A percentile compares a stretch with the other conserved stretches of the same genome.
These are phyloP conservation scores for Fusarium armeniacum DNA, from an alignment of 2,329 filamentous ascomycete genomes.

Conservation along the genomic window DNA sequence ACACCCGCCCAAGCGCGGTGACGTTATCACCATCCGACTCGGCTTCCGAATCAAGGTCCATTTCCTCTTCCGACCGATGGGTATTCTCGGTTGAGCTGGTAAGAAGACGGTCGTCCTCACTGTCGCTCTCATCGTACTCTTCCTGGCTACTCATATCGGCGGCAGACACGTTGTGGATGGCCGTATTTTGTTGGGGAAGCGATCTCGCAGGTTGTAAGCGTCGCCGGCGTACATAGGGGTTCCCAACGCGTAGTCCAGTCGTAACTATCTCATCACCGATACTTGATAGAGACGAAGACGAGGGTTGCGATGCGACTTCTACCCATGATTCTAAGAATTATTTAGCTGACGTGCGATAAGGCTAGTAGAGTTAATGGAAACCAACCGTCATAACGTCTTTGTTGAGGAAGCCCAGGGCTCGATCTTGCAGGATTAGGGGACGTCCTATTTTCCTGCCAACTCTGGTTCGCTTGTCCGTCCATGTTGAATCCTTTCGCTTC, in stretches of 20 bases:
- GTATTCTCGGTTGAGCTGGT: constrained; percentile 71
- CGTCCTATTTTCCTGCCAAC: constrained; percentile 45
- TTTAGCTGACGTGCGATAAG: constrained; percentile 34
- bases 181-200: constrained; percentile 58
- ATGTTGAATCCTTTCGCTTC: constrained; percentile 40
- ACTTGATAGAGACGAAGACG: constrained; percentile 91
- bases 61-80: constrained; percentile 56
- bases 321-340: constrained; percentile 89
- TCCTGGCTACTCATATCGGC: constrained; percentile 83
- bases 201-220: constrained; percentile 57
- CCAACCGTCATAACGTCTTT: constrained; percentile 57
- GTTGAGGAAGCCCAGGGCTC: constrained; percentile 51
- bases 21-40: constrained; percentile 78
- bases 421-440: constrained; percentile 50
- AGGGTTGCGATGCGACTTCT: constrained; percentile 92
- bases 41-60: constrained; percentile 62
- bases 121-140: constrained; percentile 94
- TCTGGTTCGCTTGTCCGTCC: constrained; percentile 49
- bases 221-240: constrained; percentile 73
- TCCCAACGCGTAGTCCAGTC: constrained; percentile 83
- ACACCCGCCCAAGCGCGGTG: constrained; percentile 79
- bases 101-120: constrained; percentile 80
- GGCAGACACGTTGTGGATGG: constrained; percentile 59
- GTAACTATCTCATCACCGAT: constrained; percentile 91
- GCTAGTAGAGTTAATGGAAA: constrained; percentile 17